Evolutionary conservation across 176 grass and related monocot genomes (phyloP).

Genomic region (Aegilops umbellulata): DNA sequence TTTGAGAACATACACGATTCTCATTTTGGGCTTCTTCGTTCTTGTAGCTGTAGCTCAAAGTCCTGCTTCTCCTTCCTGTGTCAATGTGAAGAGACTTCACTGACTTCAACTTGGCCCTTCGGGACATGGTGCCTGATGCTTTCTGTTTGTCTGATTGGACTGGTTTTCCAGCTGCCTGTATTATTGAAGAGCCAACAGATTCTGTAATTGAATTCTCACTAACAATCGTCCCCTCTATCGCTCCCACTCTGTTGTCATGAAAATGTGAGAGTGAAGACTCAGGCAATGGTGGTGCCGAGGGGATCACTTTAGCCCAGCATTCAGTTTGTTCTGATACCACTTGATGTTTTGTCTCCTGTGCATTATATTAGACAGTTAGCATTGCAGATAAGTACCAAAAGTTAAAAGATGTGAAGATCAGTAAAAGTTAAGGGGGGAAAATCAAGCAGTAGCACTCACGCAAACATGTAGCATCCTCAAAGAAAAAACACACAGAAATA

Average conservation of each 20-base stretch:
- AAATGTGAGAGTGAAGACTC: conserved; percentile 30
- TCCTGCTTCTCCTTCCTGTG: conserved; percentile 45
- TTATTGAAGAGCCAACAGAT: conserved; percentile 37
- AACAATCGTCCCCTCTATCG: conserved; percentile 16
- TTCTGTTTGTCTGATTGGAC: conserved; percentile 32
- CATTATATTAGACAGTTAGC: conserved; percentile 29
- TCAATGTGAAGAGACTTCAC: conserved; percentile 67
- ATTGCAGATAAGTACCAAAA: conserved; percentile 18
- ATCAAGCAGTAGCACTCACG: neutral
- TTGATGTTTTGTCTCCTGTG: conserved; percentile 32
- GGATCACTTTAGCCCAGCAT: conserved; percentile 13
- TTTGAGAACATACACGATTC: conserved; percentile 36
- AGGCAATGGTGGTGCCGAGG: conserved; percentile 53
- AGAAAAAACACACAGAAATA: neutral
- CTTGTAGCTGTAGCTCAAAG: conserved; percentile 24
- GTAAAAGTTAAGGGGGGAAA: neutral
- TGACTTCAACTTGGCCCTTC: conserved; percentile 66
- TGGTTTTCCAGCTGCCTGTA: conserved; percentile 10
- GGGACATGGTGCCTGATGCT: conserved; percentile 41
- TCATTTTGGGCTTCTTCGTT: conserved; percentile 35
- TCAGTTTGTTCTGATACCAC: conserved; percentile 18
- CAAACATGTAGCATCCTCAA: conserved; percentile 7
- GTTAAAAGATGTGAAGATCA: neutral
- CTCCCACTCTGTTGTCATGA: conserved; percentile 28
- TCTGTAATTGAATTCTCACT: conserved; percentile 36